phyloP scores from a whole-genome alignment of 2,329 filamentous ascomycete species.

The Colletotrichum falcatum region DNA sequence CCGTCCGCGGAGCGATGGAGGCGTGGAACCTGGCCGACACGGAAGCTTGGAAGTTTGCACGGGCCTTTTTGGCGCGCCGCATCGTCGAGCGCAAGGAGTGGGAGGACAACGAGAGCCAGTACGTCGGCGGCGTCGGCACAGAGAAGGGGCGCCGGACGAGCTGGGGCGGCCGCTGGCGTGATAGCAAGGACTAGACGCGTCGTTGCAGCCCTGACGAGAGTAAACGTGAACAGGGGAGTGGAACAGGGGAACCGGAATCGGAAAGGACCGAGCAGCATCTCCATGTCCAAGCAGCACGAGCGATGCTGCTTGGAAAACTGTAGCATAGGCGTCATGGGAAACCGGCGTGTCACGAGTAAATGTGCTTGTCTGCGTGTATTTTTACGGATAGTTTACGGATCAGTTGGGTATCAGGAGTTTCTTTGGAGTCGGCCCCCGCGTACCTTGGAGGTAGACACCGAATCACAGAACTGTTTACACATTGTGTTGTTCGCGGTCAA shows the following conservation, averaged over 20 bases:
- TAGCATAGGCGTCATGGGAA: constrained; percentile 7
- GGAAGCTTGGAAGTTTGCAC: constrained; percentile 81
- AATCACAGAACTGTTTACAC: constrained; percentile 8
- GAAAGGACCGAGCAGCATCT: neutral
- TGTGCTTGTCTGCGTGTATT: constrained; percentile 11
- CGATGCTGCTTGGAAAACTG: neutral
- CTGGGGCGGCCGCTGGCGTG: constrained; percentile 52
- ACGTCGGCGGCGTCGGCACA: constrained; percentile 70
- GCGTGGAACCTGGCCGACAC: constrained; percentile 79
- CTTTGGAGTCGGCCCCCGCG: constrained; percentile 13
- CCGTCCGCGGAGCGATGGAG: constrained; percentile 67
- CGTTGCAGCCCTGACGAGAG: neutral
- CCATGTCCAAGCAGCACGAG: neutral
- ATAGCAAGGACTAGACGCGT: constrained; percentile 43
- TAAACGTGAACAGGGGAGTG: neutral
- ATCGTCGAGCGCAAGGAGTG: constrained; percentile 73
- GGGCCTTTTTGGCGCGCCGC: constrained; percentile 74
- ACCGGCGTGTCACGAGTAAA: neutral
- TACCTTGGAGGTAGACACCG: neutral
- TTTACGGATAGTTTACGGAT: constrained; percentile 2
- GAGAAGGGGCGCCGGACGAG: constrained; percentile 55
- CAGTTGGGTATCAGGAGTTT: constrained; percentile 7
- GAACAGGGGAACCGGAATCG: neutral
- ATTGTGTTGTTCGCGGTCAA: neutral
- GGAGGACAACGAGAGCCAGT: constrained; percentile 77